Percentiles rank a stretch among this genome's conserved stretches.
These are phyloP conservation scores for Penicillium sp. DNA, from an alignment of 2,329 filamentous ascomycete genomes.

Conservation along the genomic window DNA sequence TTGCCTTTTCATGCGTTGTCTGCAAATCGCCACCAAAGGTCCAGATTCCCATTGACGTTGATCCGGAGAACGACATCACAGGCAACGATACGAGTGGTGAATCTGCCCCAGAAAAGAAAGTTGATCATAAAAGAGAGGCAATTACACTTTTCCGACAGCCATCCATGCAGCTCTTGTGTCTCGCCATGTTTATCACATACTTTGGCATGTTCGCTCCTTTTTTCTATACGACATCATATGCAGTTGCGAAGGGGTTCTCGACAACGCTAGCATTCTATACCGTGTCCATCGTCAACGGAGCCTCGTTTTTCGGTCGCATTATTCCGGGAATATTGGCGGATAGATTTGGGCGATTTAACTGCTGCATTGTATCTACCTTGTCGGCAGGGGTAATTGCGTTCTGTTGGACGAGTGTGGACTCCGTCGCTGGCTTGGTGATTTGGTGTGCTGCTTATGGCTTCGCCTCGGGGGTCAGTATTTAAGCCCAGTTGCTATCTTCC, in stretches of 20 bases:
- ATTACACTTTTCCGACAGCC: conserved; percentile 19
- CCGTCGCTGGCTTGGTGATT: conserved; percentile 45
- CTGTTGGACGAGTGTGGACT: conserved; percentile 47
- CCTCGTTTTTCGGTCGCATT: conserved; percentile 40
- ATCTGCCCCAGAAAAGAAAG: not conserved
- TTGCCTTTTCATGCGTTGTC: conserved; percentile 30
- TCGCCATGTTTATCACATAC: conserved; percentile 38
- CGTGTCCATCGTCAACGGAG: conserved; percentile 40
- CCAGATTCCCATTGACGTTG: not conserved
- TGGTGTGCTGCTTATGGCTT: conserved; percentile 51
- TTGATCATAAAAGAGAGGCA: conserved; percentile 5
- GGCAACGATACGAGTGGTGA: not conserved
- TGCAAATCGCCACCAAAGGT: conserved; percentile 9
- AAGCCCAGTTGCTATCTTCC: not conserved
- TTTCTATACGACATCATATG: conserved; percentile 39
- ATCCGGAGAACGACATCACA: not conserved
- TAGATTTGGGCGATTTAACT: conserved; percentile 35
- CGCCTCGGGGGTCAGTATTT: conserved; percentile 41
- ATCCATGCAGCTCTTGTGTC: conserved; percentile 25
- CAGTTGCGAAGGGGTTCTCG: conserved; percentile 27
- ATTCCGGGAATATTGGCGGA: conserved; percentile 40
- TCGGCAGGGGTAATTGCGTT: conserved; percentile 43
- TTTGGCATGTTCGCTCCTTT: conserved; percentile 44
- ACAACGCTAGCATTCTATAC: conserved; percentile 38
- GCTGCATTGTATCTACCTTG: conserved; percentile 30